Conservation (phyloP, 495 filamentous ascomycete genomes). For the Glonium stellatum region DNA sequence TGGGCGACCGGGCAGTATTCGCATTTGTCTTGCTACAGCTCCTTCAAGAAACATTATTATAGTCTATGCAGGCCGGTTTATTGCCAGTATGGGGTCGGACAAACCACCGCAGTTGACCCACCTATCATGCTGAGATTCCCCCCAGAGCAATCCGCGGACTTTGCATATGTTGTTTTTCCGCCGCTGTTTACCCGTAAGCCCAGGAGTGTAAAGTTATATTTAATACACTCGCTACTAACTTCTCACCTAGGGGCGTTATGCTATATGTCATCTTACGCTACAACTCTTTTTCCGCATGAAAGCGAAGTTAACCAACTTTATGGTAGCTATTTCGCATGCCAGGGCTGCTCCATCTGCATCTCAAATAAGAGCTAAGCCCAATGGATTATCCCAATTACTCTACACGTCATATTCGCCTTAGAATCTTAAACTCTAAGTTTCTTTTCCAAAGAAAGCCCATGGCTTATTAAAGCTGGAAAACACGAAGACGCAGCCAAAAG, state of each 20-base stretch:
- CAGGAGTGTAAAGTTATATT: background rate
- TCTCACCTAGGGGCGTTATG: slow-evolving; percentile 33
- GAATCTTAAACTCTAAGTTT: slow-evolving; percentile 59
- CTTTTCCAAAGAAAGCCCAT: slow-evolving; percentile 57
- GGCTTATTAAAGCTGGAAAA: slow-evolving; percentile 47
- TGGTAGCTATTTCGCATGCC: slow-evolving; percentile 51
- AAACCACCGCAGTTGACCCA: slow-evolving; percentile 57
- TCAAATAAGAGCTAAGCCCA: slow-evolving; percentile 50
- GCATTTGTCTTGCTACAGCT: slow-evolving; percentile 56
- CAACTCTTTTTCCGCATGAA: too few relatives aligned
- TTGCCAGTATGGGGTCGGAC: slow-evolving; percentile 63
- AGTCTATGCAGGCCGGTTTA: slow-evolving; percentile 60
- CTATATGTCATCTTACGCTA: too few relatives aligned
- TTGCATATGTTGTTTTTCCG: slow-evolving; percentile 63
- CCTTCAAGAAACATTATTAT: slow-evolving; percentile 50
- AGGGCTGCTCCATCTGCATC: slow-evolving; percentile 53
- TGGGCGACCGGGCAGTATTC: slow-evolving; percentile 61
- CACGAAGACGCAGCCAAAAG: slow-evolving; percentile 41
- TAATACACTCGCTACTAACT: background rate
- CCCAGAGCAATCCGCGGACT: slow-evolving; percentile 58
- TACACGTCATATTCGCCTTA: slow-evolving; percentile 66
- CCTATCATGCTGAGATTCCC: slow-evolving; percentile 56
- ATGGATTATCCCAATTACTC: slow-evolving; percentile 59
- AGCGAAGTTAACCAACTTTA: slow-evolving; percentile 27
- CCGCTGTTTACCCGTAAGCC: slow-evolving; percentile 47